Conservation (phyloP, 2,329 filamentous ascomycete genomes). For the Davidsoniella australis region DNA sequence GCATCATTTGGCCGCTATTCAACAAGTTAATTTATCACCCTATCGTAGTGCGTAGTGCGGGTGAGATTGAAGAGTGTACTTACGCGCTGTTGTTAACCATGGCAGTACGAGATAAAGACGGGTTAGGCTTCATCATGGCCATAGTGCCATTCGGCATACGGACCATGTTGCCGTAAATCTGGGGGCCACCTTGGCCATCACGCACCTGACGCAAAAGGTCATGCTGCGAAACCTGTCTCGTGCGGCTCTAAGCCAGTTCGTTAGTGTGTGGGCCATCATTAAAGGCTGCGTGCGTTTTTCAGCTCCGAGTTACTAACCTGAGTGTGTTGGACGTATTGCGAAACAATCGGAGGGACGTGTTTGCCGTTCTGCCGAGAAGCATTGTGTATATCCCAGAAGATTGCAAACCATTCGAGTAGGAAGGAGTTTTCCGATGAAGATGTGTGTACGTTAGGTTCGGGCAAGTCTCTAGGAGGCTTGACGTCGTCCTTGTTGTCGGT, state of each 20-base stretch:
- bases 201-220: constrained; percentile 60
- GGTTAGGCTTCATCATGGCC: constrained; percentile 40
- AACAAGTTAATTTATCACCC: not conserved
- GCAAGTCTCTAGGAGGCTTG: constrained; percentile 66
- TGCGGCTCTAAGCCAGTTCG: constrained; percentile 44
- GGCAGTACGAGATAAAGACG: constrained; percentile 52
- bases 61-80: not conserved
- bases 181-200: constrained; percentile 33
- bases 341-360: constrained; percentile 44
- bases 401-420: constrained; percentile 90
- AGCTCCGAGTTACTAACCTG: constrained; percentile 42
- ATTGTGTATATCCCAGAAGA: constrained; percentile 93
- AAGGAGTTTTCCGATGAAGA: constrained; percentile 52
- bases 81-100: constrained; percentile 58
- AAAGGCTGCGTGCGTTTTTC: constrained; percentile 9
- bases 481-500: constrained; percentile 65
- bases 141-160: constrained; percentile 47
- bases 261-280: constrained; percentile 13
- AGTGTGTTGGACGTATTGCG: constrained; percentile 64
- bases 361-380: constrained; percentile 51
- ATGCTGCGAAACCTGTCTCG: constrained; percentile 61
- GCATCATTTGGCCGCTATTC: constrained; percentile 11
- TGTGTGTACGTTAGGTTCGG: constrained; percentile 51
- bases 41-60: not conserved
- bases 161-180: constrained; percentile 47